Evolutionary conservation across 106 monocot genomes (phyloP), one percentile per base, ranked within the genome.

Genomic region (Xerophyta viscosa): DNA sequence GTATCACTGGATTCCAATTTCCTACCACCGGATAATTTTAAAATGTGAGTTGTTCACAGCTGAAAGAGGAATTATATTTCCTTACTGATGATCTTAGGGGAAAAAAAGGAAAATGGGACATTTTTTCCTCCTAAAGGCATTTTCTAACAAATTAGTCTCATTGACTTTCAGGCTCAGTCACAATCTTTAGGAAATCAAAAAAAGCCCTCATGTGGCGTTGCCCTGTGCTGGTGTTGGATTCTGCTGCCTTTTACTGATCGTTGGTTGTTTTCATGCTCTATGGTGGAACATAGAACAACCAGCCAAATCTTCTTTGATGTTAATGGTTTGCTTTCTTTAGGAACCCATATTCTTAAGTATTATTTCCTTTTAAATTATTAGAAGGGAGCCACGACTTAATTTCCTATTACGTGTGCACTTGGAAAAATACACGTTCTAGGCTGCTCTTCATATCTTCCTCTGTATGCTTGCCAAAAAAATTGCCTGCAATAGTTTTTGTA

Each of bases 271-370:
- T 60, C 11, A 21, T 96, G 37, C 37, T 56, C 60, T 88, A 56
- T 88, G 78, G 78, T 84, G 94, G 81, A 77, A 8, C 73, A 67
- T 23, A 68, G 66, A 48, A 66, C 44, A 78, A 67, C 31, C 77
- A 85, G 46, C n/a, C 84, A 84, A 60, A 58, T 96, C 44, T 96
- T 96, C 65, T 96, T 78, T 68, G 88, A 96, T 52, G 77, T 96
- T 24, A 84, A 88, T 50, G 94, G 94, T 94, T 41, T 60, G 71
- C 39, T 22, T 37, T 0, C 37, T 48, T 37, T n/a, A n/a, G 20
- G 24, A 29, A 14, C 26, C 24, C 3, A 26, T 37, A 30, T 41
- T 28, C 17, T n/a, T 27, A 20, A 3, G 25, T 37, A 23, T 44
- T 58, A 11, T 11, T 14, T 29, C 18, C 33, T 33, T 33, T 5